Evolutionary conservation across 345 rosid genomes (phyloP).

Genomic region (Cardiospermum halicacabum): DNA sequence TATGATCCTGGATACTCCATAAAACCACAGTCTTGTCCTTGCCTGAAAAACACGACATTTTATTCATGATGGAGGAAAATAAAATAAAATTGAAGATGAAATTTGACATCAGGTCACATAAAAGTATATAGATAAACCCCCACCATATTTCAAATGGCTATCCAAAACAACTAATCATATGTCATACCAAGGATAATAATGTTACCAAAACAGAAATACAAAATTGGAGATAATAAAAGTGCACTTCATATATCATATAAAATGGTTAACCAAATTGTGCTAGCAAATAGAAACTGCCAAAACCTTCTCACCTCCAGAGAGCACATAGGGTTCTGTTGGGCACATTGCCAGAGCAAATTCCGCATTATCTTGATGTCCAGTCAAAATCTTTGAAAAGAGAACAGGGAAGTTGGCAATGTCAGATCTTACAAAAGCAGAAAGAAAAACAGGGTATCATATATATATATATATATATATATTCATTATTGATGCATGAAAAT

Average conservation of each 20-base stretch:
- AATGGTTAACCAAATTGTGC: constrained; percentile 2
- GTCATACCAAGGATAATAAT: neutral
- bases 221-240: neutral
- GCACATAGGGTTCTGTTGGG: constrained; percentile 93
- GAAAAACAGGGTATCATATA: neutral
- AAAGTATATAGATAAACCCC: neutral
- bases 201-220: neutral
- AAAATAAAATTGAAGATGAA: constrained; percentile 2
- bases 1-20: constrained; percentile 99
- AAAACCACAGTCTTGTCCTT: constrained; percentile 90
- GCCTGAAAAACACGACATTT: constrained; percentile 46
- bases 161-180: neutral
- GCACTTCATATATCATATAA: neutral
- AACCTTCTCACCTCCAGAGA: constrained; percentile 83
- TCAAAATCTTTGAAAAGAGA: constrained; percentile 65
- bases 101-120: neutral
- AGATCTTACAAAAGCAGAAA: neutral
- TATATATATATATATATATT: neutral
- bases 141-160: neutral
- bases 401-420: constrained; percentile 6
- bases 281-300: neutral
- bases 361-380: constrained; percentile 99
- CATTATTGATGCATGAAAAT: neutral
- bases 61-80: constrained; percentile 25
- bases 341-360: constrained; percentile 99